Percentiles rank a stretch among this genome's conserved stretches.
Evolutionary conservation across 176 grass and related monocot genomes (phyloP).

Genomic region (Typha latifolia): DNA sequence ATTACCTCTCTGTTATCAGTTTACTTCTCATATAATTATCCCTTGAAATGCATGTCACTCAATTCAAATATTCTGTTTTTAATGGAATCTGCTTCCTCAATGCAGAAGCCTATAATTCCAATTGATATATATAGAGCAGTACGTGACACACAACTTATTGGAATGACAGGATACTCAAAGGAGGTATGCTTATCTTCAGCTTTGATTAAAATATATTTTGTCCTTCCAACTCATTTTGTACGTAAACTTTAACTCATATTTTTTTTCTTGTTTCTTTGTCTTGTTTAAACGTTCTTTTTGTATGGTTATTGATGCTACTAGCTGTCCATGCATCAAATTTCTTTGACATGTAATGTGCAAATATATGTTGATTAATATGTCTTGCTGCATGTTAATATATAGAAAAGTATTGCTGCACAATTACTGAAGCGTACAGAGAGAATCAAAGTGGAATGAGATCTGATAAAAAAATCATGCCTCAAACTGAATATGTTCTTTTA

Average conservation of each 20-base stretch:
- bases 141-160: conserved; percentile 78
- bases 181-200: conserved; percentile 35
- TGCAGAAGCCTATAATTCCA: conserved; percentile 87
- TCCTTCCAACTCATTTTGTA: too few relatives aligned
- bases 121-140: conserved; percentile 59
- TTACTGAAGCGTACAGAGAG: too few relatives aligned
- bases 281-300: not conserved
- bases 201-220: not conserved
- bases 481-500: too few relatives aligned
- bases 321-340: not conserved
- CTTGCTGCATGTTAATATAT: too few relatives aligned
- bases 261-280: not conserved
- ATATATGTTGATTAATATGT: not conserved
- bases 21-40: not conserved
- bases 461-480: too few relatives aligned
- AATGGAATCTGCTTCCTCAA: conserved; percentile 10
- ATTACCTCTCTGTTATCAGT: not conserved
- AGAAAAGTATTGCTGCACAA: too few relatives aligned
- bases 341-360: not conserved
- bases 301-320: not conserved
- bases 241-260: not conserved
- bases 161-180: conserved; percentile 83
- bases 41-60: not conserved
- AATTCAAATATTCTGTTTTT: conserved; percentile 2
- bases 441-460: too few relatives aligned